Evolutionary conservation across 2,329 filamentous ascomycete species (phyloP).

Genomic region (Pseudohalonectria lignicola): DNA sequence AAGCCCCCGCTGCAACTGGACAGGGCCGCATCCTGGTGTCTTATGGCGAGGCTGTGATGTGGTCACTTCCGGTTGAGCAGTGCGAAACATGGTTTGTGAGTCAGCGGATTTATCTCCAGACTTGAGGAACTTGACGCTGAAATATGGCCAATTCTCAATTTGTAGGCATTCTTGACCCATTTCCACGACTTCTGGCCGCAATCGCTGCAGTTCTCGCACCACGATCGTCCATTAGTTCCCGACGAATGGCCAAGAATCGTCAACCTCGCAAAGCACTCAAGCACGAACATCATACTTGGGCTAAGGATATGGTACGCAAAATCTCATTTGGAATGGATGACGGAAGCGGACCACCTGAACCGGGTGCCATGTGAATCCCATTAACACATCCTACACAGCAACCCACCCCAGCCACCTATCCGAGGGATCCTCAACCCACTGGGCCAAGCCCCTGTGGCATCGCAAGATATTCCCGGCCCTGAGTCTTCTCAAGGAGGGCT

Average conservation of each 20-base stretch:
- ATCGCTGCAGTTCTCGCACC: conserved; percentile 20
- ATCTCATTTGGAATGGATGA: too few relatives aligned
- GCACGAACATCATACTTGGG: conserved; percentile 9
- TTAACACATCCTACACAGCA: too few relatives aligned
- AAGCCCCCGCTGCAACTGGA: conserved; percentile 5
- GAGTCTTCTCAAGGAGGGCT: background rate
- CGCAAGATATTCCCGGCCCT: too few relatives aligned
- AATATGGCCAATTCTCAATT: too few relatives aligned
- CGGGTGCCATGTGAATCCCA: too few relatives aligned
- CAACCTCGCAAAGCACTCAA: conserved; percentile 9
- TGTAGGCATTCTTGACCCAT: conserved; percentile 25
- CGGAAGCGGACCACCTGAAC: too few relatives aligned
- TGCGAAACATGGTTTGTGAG: conserved; percentile 35
- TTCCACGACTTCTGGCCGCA: conserved; percentile 31
- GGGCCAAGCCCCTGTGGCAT: background rate
- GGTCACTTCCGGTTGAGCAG: conserved; percentile 24
- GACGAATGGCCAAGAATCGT: conserved; percentile 14
- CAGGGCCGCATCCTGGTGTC: conserved; percentile 20
- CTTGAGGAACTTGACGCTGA: background rate
- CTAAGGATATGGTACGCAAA: conserved; percentile 7
- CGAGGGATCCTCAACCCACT: conserved; percentile 1
- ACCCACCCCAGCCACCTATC: background rate
- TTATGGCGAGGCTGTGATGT: conserved; percentile 22
- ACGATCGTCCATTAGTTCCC: conserved; percentile 5
- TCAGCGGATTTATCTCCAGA: too few relatives aligned